These are phyloP conservation scores for Trichoderma harzianum DNA, from an alignment of 2,329 filamentous ascomycete genomes.

Conservation along the genomic window DNA sequence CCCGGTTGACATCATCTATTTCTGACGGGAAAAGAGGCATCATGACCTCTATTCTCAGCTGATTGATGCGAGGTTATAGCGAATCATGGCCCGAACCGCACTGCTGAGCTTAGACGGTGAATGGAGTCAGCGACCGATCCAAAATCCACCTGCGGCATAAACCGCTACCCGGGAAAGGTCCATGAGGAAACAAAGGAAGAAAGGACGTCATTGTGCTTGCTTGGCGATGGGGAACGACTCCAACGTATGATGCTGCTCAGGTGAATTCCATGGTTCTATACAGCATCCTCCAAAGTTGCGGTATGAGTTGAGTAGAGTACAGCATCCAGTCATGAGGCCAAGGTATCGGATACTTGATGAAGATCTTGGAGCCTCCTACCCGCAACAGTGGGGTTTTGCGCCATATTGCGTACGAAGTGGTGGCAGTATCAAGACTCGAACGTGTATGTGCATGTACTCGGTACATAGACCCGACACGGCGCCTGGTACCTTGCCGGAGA, in stretches of 20 bases:
- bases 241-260: constrained; percentile 7
- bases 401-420: constrained; percentile 4
- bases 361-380: neutral
- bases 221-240: neutral
- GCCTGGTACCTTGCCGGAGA: neutral
- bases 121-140: neutral
- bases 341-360: constrained; percentile 5
- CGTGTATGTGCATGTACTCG: neutral
- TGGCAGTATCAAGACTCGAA: neutral
- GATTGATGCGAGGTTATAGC: neutral
- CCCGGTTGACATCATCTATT: neutral
- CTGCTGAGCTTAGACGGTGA: neutral
- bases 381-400: constrained; percentile 7
- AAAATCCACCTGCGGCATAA: constrained; percentile 11
- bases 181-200: neutral
- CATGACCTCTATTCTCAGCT: neutral
- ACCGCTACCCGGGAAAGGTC: neutral
- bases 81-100: neutral
- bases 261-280: neutral
- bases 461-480: neutral
- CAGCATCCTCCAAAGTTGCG: neutral
- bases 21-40: neutral
- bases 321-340: neutral
- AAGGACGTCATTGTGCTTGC: constrained; percentile 7
- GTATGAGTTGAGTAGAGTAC: neutral